Percentiles rank a stretch among this genome's conserved stretches.
These are phyloP conservation scores for Eudorina sp. DNA, from an alignment of 139 green algal species.

Conservation along the genomic window DNA sequence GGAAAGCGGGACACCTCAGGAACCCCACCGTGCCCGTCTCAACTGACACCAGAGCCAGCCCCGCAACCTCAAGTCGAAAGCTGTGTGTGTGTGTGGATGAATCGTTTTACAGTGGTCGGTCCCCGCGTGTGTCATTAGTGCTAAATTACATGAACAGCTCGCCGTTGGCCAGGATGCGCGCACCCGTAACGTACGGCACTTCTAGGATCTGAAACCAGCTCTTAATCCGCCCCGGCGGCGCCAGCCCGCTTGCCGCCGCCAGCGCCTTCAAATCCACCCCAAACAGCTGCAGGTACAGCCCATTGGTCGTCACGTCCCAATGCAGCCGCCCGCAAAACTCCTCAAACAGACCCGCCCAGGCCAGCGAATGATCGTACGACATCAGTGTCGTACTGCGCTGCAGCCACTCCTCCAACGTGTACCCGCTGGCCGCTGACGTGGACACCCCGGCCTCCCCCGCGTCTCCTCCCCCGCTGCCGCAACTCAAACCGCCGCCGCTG, in stretches of 20 bases:
- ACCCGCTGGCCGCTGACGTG: background rate
- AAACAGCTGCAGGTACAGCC: conserved; percentile 4
- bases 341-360: background rate
- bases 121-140: no score
- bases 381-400: background rate
- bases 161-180: background rate
- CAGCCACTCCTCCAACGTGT: background rate
- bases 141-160: background rate
- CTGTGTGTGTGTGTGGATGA: no score
- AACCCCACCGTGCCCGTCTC: no score
- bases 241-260: background rate
- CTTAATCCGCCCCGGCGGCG: background rate
- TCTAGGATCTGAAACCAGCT: conserved; percentile 6
- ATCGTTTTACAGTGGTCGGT: no score
- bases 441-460: background rate
- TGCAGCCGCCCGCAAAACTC: background rate
- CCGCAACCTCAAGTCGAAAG: no score
- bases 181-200: background rate
- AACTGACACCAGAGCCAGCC: no score
- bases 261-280: background rate
- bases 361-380: background rate
- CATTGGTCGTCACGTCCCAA: background rate
- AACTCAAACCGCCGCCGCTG: background rate
- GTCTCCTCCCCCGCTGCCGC: background rate
- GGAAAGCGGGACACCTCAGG: no score